A percentile compares a stretch with the other conserved stretches of the same genome.
These are phyloP conservation scores for Microsporum audouinii DNA, from an alignment of 2,329 filamentous ascomycete genomes.

Conservation along the genomic window DNA sequence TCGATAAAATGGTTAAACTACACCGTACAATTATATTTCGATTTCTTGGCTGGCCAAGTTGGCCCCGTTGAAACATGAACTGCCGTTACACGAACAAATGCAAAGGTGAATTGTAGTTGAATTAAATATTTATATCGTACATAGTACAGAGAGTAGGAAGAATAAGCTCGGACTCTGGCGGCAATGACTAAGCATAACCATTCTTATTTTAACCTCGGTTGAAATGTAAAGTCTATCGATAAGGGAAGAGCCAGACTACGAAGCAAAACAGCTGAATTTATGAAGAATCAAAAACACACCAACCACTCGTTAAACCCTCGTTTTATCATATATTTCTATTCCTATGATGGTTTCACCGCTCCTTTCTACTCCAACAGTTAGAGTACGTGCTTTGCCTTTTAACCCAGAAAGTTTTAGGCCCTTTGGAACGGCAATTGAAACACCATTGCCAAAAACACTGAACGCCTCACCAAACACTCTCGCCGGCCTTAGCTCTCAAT, in stretches of 20 bases:
- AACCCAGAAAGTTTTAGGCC: constrained; percentile 57
- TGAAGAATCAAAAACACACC: not conserved
- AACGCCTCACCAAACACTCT: constrained; percentile 31
- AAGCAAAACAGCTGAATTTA: not conserved
- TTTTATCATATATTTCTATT: not conserved
- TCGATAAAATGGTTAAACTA: no score
- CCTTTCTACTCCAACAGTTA: not conserved
- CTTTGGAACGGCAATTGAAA: constrained; percentile 74
- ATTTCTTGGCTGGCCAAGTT: no score
- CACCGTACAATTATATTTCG: no score
- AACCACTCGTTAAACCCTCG: not conserved
- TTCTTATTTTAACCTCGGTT: not conserved
- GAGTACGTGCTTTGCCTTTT: constrained; percentile 42
- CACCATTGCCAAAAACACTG: constrained; percentile 50
- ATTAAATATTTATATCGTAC: no score
- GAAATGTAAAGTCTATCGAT: not conserved
- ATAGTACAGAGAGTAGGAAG: no score
- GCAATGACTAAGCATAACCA: not conserved
- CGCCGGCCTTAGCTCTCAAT: constrained; percentile 34
- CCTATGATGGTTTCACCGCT: not conserved
- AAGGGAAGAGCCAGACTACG: not conserved
- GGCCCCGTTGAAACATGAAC: no score
- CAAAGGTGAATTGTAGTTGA: no score
- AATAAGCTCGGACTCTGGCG: not conserved
- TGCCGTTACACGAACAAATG: no score